phyloP scores from a whole-genome alignment of 139 green algal genomes.

The Auxenochlorella pyrenoidosa region DNA sequence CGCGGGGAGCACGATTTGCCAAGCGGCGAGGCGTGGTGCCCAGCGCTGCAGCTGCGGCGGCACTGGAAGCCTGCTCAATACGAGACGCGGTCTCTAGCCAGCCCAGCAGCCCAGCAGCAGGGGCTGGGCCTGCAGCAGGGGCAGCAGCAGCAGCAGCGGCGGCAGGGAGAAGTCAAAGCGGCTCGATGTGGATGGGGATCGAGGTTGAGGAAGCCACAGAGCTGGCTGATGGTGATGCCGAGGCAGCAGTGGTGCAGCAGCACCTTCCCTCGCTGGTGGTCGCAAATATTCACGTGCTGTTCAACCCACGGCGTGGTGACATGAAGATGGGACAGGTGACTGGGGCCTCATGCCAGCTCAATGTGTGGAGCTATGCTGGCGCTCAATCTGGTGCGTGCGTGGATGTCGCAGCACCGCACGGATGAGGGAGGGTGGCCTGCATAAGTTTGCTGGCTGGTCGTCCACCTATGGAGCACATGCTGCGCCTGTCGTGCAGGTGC shows the following conservation, averaged over 20 bases:
- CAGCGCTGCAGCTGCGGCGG: not conserved
- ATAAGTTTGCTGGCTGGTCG: too few species aligned
- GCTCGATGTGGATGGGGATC: too few species aligned
- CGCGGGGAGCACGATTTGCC: not conserved
- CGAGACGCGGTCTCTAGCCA: not conserved
- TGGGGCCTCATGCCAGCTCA: not conserved
- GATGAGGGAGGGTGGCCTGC: too few species aligned
- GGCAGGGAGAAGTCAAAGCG: not conserved
- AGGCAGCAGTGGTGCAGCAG: constrained; percentile 14
- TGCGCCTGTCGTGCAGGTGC: not conserved
- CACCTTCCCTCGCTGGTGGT: constrained; percentile 65
- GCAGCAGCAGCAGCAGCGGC: constrained; percentile 10
- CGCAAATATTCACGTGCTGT: constrained; percentile 88
- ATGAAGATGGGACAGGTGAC: constrained; percentile 83
- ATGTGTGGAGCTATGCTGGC: too few species aligned
- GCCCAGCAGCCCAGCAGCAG: not conserved
- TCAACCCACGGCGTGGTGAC: constrained; percentile 86
- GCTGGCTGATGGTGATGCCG: not conserved
- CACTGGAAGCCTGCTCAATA: not conserved
- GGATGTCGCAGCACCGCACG: too few species aligned
- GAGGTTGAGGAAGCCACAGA: constrained; percentile 11
- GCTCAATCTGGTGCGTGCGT: too few species aligned
- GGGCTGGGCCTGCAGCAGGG: not conserved
- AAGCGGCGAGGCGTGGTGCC: not conserved
- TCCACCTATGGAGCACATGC: not conserved